phyloP scores from a whole-genome alignment of 257 asterid genomes.

The Rhazya stricta region DNA sequence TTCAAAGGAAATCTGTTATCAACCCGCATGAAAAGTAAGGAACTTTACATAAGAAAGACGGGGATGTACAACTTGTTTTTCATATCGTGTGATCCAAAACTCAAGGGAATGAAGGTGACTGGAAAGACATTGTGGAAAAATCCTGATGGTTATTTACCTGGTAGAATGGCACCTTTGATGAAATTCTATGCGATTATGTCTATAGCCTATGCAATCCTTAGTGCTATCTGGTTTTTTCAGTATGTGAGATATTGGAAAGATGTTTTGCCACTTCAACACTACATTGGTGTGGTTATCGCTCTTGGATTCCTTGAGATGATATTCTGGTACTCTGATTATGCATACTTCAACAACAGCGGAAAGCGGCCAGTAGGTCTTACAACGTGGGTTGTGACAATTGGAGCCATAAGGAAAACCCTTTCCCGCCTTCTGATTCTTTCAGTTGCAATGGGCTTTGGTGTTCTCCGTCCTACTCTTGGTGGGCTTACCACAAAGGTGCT shows the following conservation, averaged over 20 bases:
- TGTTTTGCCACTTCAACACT: conserved; percentile 81
- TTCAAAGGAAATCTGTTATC: conserved; percentile 64
- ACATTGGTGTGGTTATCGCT: conserved; percentile 80
- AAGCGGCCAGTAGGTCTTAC: conserved; percentile 87
- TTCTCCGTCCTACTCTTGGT: conserved; percentile 96
- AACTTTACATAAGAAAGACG: conserved; percentile 53
- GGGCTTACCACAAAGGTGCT: conserved; percentile 91
- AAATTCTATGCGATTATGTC: conserved; percentile 73
- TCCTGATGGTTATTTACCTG: conserved; percentile 94
- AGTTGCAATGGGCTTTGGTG: conserved; percentile 97
- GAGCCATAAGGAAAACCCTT: conserved; percentile 67
- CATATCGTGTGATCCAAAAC: conserved; percentile 85
- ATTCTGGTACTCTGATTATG: conserved; percentile 89
- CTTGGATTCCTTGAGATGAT: conserved; percentile 92
- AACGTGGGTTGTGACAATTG: conserved; percentile 86
- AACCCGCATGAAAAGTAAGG: conserved; percentile 62
- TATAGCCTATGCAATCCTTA: conserved; percentile 57
- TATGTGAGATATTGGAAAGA: conserved; percentile 76
- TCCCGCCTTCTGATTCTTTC: conserved; percentile 86
- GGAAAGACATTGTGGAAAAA: conserved; percentile 94
- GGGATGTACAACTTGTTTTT: conserved; percentile 99
- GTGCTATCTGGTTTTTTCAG: conserved; percentile 82
- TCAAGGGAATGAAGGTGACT: conserved; percentile 71
- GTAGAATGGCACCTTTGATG: conserved; percentile 96
- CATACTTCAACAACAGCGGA: conserved; percentile 84